phyloP scores from a whole-genome alignment of 2,329 filamentous ascomycete genomes.

The Biscogniauxia sp. region DNA sequence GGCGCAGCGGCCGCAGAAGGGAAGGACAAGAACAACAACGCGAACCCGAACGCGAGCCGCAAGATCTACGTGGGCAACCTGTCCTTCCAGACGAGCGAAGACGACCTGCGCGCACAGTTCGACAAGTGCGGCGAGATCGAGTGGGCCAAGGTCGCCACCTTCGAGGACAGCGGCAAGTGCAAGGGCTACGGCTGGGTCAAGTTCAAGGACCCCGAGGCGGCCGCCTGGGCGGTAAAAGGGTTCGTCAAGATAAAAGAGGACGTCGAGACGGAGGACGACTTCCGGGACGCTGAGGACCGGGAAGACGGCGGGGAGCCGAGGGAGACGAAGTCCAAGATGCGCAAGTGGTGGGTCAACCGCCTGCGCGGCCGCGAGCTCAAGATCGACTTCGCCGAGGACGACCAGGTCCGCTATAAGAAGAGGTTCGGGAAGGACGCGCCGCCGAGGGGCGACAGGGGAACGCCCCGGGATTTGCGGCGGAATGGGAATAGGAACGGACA shows the following conservation, averaged over 20 bases:
- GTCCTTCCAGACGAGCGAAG: slow-evolving; percentile 76
- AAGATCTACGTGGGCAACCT: slow-evolving; percentile 93
- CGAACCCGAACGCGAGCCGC: slow-evolving; percentile 54
- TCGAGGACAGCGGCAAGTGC: slow-evolving; percentile 95
- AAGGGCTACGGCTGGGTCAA: slow-evolving; percentile 97
- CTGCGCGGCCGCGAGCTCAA: slow-evolving; percentile 78
- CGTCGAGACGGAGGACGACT: slow-evolving; percentile 61
- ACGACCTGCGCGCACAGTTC: slow-evolving; percentile 79
- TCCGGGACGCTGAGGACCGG: slow-evolving; percentile 48
- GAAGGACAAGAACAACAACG: slow-evolving; percentile 35
- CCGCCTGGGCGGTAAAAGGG: slow-evolving; percentile 74
- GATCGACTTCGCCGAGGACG: slow-evolving; percentile 91
- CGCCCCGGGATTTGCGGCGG: slow-evolving; percentile 12
- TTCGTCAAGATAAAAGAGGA: slow-evolving; percentile 71
- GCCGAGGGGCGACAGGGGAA: slow-evolving; percentile 33
- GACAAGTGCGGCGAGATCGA: slow-evolving; percentile 78
- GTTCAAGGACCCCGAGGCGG: slow-evolving; percentile 76
- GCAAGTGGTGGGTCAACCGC: slow-evolving; percentile 83
- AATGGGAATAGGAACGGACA: slow-evolving; percentile 4
- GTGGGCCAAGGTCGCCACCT: slow-evolving; percentile 86
- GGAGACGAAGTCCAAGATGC: slow-evolving; percentile 55
- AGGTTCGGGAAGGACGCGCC: slow-evolving; percentile 75
- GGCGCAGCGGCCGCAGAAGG: slow-evolving; percentile 34
- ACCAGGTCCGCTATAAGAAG: slow-evolving; percentile 87
- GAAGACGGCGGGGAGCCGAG: slow-evolving; percentile 42